Evolutionary conservation across 2,329 filamentous ascomycete species (phyloP).

Genomic region (Tolypocladium capitatum): DNA sequence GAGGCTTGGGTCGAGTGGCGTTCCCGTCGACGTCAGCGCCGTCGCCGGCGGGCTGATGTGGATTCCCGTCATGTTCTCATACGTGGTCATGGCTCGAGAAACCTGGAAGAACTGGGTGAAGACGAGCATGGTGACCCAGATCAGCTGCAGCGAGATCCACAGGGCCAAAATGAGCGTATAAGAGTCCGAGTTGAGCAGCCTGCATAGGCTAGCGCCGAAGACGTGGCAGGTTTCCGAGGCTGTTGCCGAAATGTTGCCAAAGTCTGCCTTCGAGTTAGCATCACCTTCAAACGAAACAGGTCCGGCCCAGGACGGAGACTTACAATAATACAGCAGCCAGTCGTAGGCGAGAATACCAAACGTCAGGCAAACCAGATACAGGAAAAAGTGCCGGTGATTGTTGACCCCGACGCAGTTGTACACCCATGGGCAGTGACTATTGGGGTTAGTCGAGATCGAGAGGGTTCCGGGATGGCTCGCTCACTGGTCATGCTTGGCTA

Average conservation of each 20-base stretch:
- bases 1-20: slow-evolving; percentile 56
- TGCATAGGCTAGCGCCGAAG: slow-evolving; percentile 62
- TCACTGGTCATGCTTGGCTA: slow-evolving; percentile 94
- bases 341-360: slow-evolving; percentile 62
- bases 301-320: slow-evolving; percentile 12
- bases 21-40: slow-evolving; percentile 66
- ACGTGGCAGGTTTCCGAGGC: slow-evolving; percentile 54
- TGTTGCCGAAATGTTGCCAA: slow-evolving; percentile 42
- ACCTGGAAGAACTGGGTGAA: slow-evolving; percentile 91
- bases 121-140: slow-evolving; percentile 95
- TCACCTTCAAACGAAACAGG: not conserved
- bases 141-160: slow-evolving; percentile 74
- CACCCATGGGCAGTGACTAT: slow-evolving; percentile 91
- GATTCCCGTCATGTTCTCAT: slow-evolving; percentile 86
- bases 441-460: not conserved
- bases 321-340: slow-evolving; percentile 59
- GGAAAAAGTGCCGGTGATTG: slow-evolving; percentile 89
- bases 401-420: slow-evolving; percentile 93
- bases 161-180: slow-evolving; percentile 69
- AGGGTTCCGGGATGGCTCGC: slow-evolving; percentile 14
- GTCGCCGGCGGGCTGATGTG: slow-evolving; percentile 48
- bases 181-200: slow-evolving; percentile 63
- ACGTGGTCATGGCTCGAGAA: slow-evolving; percentile 85
- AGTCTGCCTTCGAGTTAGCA: slow-evolving; percentile 32
- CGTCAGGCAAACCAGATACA: slow-evolving; percentile 73